Conservation (phyloP, 2,329 filamentous ascomycete genomes). For the Aureobasidium sp. region DNA sequence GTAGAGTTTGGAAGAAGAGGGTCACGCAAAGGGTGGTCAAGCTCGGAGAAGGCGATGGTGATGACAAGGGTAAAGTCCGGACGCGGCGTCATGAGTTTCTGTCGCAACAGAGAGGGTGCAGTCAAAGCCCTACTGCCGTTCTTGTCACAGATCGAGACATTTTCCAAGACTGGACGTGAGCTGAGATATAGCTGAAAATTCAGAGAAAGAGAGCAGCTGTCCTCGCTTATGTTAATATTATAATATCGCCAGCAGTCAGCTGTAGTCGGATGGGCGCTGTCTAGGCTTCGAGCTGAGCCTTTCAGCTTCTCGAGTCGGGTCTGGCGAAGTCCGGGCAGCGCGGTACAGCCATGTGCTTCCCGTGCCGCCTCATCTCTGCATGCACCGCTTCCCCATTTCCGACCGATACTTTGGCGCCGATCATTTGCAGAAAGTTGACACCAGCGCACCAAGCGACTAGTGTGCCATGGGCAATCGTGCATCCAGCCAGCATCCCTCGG, state of each 20-base stretch:
- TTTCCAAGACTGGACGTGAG: not conserved
- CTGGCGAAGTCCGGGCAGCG: not conserved
- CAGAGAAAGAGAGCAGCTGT: not conserved
- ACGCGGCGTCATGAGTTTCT: slow-evolving; percentile 4
- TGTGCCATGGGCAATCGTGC: not conserved
- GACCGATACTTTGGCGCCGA: not conserved
- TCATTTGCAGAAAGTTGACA: slow-evolving; percentile 2
- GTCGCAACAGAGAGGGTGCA: not conserved
- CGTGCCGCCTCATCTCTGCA: not conserved
- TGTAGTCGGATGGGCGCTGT: not conserved
- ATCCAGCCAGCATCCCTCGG: not conserved
- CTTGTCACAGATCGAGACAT: not conserved
- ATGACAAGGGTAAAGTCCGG: not conserved
- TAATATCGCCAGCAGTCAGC: not conserved
- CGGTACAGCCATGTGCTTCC: not conserved
- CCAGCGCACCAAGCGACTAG: not conserved
- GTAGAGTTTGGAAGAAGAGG: not conserved
- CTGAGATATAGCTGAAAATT: not conserved
- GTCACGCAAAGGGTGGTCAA: not conserved
- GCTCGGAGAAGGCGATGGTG: not conserved
- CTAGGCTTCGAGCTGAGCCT: not conserved
- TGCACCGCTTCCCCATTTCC: slow-evolving; percentile 3
- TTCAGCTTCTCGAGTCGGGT: not conserved
- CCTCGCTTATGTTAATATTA: not conserved
- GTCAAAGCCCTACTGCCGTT: not conserved